Base-by-base conservation (phyloP, 2,329 filamentous ascomycete species). In the Hypoxylon rubiginosum region DNA sequence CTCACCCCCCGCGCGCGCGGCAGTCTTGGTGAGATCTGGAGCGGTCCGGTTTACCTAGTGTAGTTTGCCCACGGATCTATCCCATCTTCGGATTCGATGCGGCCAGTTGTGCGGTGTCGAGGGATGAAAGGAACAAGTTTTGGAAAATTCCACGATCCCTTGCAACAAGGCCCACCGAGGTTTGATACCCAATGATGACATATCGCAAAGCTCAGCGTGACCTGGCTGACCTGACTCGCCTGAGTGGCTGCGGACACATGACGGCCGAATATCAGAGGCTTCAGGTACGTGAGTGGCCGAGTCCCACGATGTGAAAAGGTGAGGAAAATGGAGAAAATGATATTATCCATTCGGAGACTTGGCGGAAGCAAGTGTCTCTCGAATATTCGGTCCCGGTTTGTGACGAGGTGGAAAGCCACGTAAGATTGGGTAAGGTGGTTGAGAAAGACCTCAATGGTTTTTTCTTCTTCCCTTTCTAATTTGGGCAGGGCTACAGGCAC, bases 161-260 rank as follows among this genome's bases (percentile, higher is more conserved):
- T 66, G 65, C 59, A 32, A 58, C 62, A 46, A 46, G 53, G 49
- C 58, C 65, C 65, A 62, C 62, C 49, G 45, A 32, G 46, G 60
- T 58, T 73, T 67, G 66, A 68, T 70, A 71, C 68, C 72, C 72
- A 74, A 74, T 74, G 50, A 53, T 62, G 48, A 62, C 41, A 63
- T 60, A 59, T 66, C 53, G 61, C 48, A 30, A 39, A 39, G 64
- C 6, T 67, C 50, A 66, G 43, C 58, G 66, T 69, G 62, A 71
- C 67, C 70, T 66, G 46, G 34, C 52, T 69, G 62, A 71, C 67
- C 70, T 66, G 46, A 30, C 52, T 24, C 62, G 55, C 34, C 39
- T 43, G 7, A n/a, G 39, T 43, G 39, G 39, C 39, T 43, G 39
- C 68, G 55, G 28, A 59, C 69, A 71, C 63, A 66, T 71, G 71